Percentiles rank a stretch among this genome's conserved stretches.
These are phyloP conservation scores for Anisodus acutangulus DNA, from an alignment of 257 asterid genomes.

Conservation along the genomic window DNA sequence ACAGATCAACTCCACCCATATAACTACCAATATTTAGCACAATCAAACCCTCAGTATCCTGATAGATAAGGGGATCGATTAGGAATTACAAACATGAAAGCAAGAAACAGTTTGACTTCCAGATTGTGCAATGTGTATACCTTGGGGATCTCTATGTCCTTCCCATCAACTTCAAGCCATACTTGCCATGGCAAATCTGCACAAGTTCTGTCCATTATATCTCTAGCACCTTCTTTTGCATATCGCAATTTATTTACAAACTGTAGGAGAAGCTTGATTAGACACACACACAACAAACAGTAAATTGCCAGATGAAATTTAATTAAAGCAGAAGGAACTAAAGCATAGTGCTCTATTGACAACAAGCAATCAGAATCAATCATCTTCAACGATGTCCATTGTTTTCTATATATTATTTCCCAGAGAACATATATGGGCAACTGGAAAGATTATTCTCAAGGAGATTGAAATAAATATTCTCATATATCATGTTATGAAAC, in stretches of 20 bases:
- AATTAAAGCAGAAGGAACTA: slow-evolving; percentile 19
- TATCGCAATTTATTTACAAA: slow-evolving; percentile 82
- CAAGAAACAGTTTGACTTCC: background rate
- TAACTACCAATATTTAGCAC: slow-evolving; percentile 91
- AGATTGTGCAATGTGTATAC: slow-evolving; percentile 40
- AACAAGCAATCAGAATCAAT: slow-evolving; percentile 20
- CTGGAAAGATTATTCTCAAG: background rate
- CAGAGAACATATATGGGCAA: background rate
- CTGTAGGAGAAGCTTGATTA: slow-evolving; percentile 51
- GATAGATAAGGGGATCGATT: slow-evolving; percentile 33
- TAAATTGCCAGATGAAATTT: slow-evolving; percentile 27
- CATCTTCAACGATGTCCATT: background rate
- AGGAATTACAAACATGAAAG: slow-evolving; percentile 17
- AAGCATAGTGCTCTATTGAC: slow-evolving; percentile 6
- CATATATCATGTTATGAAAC: slow-evolving; percentile 9
- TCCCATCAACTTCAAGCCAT: slow-evolving; percentile 88
- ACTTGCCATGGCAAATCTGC: slow-evolving; percentile 95
- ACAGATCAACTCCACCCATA: slow-evolving; percentile 93
- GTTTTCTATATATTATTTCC: background rate
- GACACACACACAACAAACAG: slow-evolving; percentile 33
- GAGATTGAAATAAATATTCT: background rate
- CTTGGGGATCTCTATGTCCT: slow-evolving; percentile 69
- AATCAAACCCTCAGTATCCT: slow-evolving; percentile 88
- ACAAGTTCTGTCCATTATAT: slow-evolving; percentile 87
- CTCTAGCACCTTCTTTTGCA: slow-evolving; percentile 90